phyloP scores from a whole-genome alignment of 169 alveolate species.

The Cryptosporidium canis region DNA sequence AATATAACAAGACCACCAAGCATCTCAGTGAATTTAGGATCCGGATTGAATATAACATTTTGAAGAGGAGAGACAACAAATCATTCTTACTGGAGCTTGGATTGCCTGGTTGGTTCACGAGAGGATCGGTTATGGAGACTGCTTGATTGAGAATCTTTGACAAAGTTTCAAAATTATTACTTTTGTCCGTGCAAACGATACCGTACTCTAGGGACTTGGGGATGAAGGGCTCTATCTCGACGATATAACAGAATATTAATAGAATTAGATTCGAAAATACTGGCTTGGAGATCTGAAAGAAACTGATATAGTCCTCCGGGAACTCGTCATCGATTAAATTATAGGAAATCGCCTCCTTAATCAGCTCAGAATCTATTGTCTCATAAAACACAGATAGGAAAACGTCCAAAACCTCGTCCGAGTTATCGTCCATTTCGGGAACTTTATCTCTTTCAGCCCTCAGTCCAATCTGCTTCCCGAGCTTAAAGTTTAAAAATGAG shows the following conservation, averaged over 20 bases:
- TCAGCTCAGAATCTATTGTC: not conserved
- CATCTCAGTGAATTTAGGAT: slow-evolving; percentile 33
- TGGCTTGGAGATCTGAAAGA: not conserved
- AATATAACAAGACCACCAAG: slow-evolving; percentile 15
- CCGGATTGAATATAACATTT: slow-evolving; percentile 2
- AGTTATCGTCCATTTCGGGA: not conserved
- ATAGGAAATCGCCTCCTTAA: slow-evolving; percentile 1
- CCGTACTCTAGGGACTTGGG: slow-evolving; percentile 34
- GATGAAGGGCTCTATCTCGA: slow-evolving; percentile 32
- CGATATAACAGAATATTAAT: slow-evolving; percentile 35
- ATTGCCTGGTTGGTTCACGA: not conserved
- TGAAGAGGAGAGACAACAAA: not conserved
- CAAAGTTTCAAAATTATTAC: not conserved
- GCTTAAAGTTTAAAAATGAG: slow-evolving; percentile 35
- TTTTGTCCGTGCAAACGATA: not conserved
- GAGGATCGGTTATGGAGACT: not conserved
- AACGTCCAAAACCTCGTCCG: not conserved
- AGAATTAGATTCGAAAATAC: slow-evolving; percentile 37
- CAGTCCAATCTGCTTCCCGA: slow-evolving; percentile 3
- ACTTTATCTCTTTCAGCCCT: not conserved
- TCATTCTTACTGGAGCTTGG: not conserved
- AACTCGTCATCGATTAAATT: slow-evolving; percentile 27
- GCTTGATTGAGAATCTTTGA: not conserved
- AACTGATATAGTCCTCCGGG: not conserved
- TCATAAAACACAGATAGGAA: slow-evolving; percentile 21